Percentiles rank a stretch among this genome's conserved stretches.
Evolutionary conservation across 441 rosid genomes (phyloP).

Genomic region (Melastoma candidum): DNA sequence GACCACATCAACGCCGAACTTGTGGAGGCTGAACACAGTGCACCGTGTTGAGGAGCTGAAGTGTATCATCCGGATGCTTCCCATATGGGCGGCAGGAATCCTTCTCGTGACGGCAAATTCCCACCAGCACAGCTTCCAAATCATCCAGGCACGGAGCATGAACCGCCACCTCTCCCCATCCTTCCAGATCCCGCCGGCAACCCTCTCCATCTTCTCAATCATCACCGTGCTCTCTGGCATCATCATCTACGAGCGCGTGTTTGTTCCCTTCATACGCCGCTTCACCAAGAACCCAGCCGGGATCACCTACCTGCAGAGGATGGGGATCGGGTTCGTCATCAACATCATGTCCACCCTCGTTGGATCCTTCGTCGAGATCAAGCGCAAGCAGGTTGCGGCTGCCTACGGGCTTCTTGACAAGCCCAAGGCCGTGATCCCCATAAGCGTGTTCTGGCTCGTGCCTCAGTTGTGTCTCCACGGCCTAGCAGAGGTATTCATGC

Average conservation of each 20-base stretch:
- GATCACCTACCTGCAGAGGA: slow-evolving; percentile 8
- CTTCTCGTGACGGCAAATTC: slow-evolving; percentile 33
- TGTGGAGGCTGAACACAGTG: slow-evolving; percentile 45
- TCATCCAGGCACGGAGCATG: slow-evolving; percentile 3
- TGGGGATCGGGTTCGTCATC: slow-evolving; percentile 1
- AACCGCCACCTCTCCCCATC: slow-evolving; percentile 2
- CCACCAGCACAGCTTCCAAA: slow-evolving; percentile 6
- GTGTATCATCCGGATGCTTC: slow-evolving; percentile 44
- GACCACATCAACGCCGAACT: slow-evolving; percentile 18
- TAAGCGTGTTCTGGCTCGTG: slow-evolving; percentile 34
- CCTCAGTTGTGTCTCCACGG: slow-evolving; percentile 30
- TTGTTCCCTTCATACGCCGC: not conserved
- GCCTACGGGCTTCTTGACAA: not conserved
- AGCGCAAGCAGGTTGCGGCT: slow-evolving; percentile 2
- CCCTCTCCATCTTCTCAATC: slow-evolving; percentile 6
- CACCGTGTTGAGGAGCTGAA: slow-evolving; percentile 60
- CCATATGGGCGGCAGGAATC: slow-evolving; percentile 48
- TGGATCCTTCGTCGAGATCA: not conserved
- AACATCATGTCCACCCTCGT: not conserved
- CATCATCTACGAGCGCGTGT: not conserved
- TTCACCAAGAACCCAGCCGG: slow-evolving; percentile 1
- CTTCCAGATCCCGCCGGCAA: slow-evolving; percentile 4
- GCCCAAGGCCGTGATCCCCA: not conserved
- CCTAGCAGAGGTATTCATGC: slow-evolving; percentile 28
- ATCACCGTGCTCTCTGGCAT: not conserved